phyloP scores from a whole-genome alignment of 164 flowering plant species.

The Cinnamomum chago region DNA sequence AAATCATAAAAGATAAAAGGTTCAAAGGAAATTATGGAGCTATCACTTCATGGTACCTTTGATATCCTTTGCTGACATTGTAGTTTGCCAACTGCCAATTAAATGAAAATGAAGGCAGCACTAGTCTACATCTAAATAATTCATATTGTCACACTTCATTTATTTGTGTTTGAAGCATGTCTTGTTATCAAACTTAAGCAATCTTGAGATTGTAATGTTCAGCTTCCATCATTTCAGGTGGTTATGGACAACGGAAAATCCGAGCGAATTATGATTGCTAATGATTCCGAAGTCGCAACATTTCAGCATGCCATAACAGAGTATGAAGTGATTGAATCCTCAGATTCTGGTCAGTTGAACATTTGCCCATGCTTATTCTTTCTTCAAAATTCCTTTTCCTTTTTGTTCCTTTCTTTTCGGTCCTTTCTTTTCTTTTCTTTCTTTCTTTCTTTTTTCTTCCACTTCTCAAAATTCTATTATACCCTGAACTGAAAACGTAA shows the following conservation, averaged over 20 bases:
- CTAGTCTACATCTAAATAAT: too few relatives aligned
- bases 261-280: slow-evolving; percentile 60
- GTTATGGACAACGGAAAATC: slow-evolving; percentile 78
- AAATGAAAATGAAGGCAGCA: not conserved
- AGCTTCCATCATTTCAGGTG: slow-evolving; percentile 39
- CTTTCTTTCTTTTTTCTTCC: not conserved
- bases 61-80: not conserved
- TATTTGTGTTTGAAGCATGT: not conserved
- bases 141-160: not conserved
- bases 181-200: not conserved
- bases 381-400: not conserved
- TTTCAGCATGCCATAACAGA: slow-evolving; percentile 83
- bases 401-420: not conserved
- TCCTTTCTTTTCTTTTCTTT: not conserved
- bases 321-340: slow-evolving; percentile 58
- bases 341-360: slow-evolving; percentile 41
- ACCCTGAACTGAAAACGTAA: not conserved
- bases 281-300: slow-evolving; percentile 23
- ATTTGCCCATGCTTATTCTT: not conserved
- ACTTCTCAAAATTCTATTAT: not conserved
- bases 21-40: not conserved
- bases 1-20: not conserved
- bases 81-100: not conserved
- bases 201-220: not conserved
- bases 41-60: not conserved